Evolutionary conservation across 768 basidiomycete genomes (phyloP).

Genomic region (Lactarius quietus): DNA sequence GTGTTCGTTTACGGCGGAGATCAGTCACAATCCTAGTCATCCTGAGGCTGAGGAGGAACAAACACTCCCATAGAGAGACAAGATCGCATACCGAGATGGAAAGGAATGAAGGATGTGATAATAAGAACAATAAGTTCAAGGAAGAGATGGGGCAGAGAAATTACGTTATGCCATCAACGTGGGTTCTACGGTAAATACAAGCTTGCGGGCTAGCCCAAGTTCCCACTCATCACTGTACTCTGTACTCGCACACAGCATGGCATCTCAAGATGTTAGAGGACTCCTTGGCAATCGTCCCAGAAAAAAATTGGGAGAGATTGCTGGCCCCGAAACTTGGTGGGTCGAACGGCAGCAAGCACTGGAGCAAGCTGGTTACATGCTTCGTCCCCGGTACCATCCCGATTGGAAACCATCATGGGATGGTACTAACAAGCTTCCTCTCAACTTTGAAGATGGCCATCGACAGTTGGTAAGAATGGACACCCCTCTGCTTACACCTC

Average conservation of each 20-base stretch:
- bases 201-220: background rate
- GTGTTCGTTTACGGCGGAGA: background rate
- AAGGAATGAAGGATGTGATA: background rate
- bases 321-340: conserved; percentile 2
- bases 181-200: background rate
- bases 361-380: conserved; percentile 8
- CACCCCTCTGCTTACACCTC: background rate
- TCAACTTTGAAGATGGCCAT: conserved; percentile 6
- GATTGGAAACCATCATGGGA: conserved; percentile 16
- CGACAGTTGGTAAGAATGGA: conserved; percentile 7
- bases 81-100: background rate
- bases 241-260: background rate
- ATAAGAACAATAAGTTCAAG: background rate
- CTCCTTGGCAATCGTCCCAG: background rate
- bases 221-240: background rate
- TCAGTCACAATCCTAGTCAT: background rate
- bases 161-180: background rate
- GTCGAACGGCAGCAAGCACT: conserved; percentile 2
- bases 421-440: background rate
- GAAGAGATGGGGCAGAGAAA: background rate
- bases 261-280: background rate
- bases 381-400: conserved; percentile 11
- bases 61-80: background rate
- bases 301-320: background rate
- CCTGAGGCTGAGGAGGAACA: background rate